Evolutionary conservation across 176 grass and related monocot genomes (phyloP).

Genomic region (Otatea glauca): DNA sequence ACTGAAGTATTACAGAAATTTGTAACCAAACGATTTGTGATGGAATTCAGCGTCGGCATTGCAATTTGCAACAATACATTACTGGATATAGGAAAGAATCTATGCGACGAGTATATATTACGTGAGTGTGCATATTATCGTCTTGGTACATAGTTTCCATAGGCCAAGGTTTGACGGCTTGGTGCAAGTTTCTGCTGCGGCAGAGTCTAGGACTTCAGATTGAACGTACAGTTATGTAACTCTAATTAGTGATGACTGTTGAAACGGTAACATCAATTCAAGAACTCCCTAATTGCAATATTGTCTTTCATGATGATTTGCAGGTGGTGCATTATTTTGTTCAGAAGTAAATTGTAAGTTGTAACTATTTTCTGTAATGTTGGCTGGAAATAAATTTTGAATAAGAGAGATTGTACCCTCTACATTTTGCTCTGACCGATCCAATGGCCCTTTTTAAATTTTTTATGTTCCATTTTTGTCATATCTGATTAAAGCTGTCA

Average conservation of each 20-base stretch:
- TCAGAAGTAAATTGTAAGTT: neutral
- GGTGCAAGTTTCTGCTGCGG: neutral
- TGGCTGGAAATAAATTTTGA: neutral
- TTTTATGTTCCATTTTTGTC: too few relatives aligned
- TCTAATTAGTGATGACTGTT: neutral
- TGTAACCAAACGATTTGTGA: neutral
- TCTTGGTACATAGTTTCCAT: neutral
- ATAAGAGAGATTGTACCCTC: neutral
- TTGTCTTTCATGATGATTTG: neutral
- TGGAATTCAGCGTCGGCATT: neutral
- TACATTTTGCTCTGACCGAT: neutral
- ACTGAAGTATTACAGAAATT: too few relatives aligned
- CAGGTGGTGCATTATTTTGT: too few relatives aligned
- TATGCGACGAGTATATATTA: neutral
- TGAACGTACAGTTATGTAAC: neutral
- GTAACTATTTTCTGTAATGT: neutral
- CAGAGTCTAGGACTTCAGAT: neutral
- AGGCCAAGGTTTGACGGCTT: neutral
- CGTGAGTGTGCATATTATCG: neutral
- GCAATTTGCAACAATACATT: neutral
- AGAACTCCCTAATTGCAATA: neutral
- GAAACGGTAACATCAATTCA: neutral
- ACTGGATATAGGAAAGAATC: neutral
- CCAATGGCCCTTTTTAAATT: neutral
- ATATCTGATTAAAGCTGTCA: too few relatives aligned